A percentile compares a stretch with the other conserved stretches of the same genome.
Evolutionary conservation across 441 rosid genomes (phyloP).

Genomic region (Biscutella auriculata): DNA sequence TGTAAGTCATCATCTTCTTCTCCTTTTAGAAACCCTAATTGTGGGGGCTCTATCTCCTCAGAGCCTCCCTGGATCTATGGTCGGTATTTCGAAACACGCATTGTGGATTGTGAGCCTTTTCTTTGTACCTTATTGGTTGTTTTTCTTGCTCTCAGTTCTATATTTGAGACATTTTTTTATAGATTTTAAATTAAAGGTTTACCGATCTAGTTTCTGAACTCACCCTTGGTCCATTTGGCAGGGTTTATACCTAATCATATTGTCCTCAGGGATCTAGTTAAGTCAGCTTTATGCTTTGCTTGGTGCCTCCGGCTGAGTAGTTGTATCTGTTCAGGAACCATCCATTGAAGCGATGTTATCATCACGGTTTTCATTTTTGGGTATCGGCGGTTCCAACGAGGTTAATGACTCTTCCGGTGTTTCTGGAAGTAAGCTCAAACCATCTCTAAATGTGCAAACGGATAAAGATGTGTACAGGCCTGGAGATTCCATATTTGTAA

Average conservation of each 20-base stretch:
- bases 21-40: not conserved
- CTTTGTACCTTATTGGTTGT: not conserved
- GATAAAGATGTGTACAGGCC: constrained; percentile 84
- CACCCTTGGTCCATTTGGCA: not conserved
- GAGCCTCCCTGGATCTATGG: not conserved
- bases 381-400: constrained; percentile 33
- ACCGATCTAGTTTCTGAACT: not conserved
- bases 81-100: not conserved
- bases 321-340: constrained; percentile 1
- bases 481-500: constrained; percentile 57
- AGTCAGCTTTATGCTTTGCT: constrained; percentile 13
- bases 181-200: not conserved
- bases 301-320: not conserved
- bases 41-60: not conserved
- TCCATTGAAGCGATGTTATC: constrained; percentile 30
- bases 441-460: constrained; percentile 42
- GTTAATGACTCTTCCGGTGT: constrained; percentile 23
- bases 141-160: not conserved
- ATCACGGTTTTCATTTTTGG: constrained; percentile 40
- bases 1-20: constrained; percentile 15
- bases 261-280: too few relatives aligned
- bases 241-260: constrained; percentile 5
- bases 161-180: not conserved
- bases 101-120: not conserved
- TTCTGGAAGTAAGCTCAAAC: constrained; percentile 23